Evolutionary conservation across 129 eudicot genomes (phyloP), one percentile per base, ranked within the genome.

Genomic region (Pittosporum tobira): DNA sequence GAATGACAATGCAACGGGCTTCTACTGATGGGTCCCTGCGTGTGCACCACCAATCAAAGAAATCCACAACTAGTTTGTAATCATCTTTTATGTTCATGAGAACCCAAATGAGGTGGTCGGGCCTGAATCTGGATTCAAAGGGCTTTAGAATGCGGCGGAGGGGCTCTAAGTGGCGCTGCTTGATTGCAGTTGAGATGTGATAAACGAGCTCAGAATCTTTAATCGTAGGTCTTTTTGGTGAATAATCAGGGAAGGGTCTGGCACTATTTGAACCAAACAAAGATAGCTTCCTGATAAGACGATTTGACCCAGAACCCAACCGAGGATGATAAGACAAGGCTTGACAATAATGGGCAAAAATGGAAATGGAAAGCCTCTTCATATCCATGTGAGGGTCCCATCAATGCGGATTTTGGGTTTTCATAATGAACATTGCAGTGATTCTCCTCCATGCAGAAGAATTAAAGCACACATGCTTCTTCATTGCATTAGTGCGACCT

Each of bases 31-130:
- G 96, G 48, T 76, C 67, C 62, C 79, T 78, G 53, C 71, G 79
- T 55, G 72, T 53, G 63, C 88, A 63, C 12, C 71, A 75, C 99
- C 96, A 93, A 16, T 81, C 74, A 70, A 74, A 93, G 68, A 93
- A 77, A 71, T 71, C 78, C 61, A 87, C 30, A 36, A 84, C 96
- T 23, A 87, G 72, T 12, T 48, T 64, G 73, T 87, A 93, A 60
- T 93, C 87, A 12, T 69, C 65, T 62, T 70, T 84, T 63, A 93
- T 79, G 68, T 76, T 74, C 94, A 93, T 87, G 22, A 93, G 71
- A 70, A 93, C 91, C 99, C 99, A 87, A 50, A 93, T 77, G 61
- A 93, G 79, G 75, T 93, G 96, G 64, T 87, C 88, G 47, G 79
- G 73, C 66, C 73, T 81, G 61, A 93, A 79, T 57, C 52, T 84